Percentiles rank a stretch among this genome's conserved stretches.
phyloP scores from a whole-genome alignment of 805 yeast species.

The Lachancea fermentati region DNA sequence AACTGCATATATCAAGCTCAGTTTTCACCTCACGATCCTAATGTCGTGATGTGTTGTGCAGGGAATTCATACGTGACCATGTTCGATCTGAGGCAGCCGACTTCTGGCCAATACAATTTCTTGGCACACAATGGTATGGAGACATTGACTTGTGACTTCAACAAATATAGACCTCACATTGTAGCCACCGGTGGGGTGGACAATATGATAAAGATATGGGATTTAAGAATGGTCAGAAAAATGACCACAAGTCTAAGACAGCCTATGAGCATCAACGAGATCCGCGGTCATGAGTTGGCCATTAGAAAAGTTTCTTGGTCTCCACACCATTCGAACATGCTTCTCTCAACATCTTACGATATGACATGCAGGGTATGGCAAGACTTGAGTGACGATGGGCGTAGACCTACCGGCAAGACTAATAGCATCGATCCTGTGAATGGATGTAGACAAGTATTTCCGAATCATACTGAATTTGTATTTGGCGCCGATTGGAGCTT shows the following conservation, averaged over 20 bases:
- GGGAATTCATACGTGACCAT: constrained; percentile 68
- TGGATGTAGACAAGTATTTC: constrained; percentile 55
- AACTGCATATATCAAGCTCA: constrained; percentile 74
- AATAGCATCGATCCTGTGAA: constrained; percentile 42
- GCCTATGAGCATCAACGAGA: constrained; percentile 70
- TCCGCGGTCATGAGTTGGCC: constrained; percentile 85
- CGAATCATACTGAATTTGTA: constrained; percentile 79
- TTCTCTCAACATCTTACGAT: constrained; percentile 80
- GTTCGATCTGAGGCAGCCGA: constrained; percentile 47
- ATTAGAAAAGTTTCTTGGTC: constrained; percentile 82
- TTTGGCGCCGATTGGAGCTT: constrained; percentile 92
- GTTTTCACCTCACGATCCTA: constrained; percentile 82
- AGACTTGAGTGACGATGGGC: constrained; percentile 58
- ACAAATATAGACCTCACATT: constrained; percentile 74
- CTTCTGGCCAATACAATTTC: constrained; percentile 51
- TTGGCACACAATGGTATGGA: constrained; percentile 80
- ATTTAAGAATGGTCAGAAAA: constrained; percentile 59
- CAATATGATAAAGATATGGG: constrained; percentile 81
- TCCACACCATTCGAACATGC: constrained; percentile 69
- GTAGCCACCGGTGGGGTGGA: constrained; percentile 93
- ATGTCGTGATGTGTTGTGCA: constrained; percentile 59
- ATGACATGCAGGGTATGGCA: constrained; percentile 89
- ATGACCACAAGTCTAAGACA: constrained; percentile 33
- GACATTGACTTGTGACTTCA: constrained; percentile 78
- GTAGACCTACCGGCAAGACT: constrained; percentile 39